These are phyloP conservation scores for Apodospora peruviana DNA, from an alignment of 495 filamentous ascomycete genomes.

Conservation along the genomic window DNA sequence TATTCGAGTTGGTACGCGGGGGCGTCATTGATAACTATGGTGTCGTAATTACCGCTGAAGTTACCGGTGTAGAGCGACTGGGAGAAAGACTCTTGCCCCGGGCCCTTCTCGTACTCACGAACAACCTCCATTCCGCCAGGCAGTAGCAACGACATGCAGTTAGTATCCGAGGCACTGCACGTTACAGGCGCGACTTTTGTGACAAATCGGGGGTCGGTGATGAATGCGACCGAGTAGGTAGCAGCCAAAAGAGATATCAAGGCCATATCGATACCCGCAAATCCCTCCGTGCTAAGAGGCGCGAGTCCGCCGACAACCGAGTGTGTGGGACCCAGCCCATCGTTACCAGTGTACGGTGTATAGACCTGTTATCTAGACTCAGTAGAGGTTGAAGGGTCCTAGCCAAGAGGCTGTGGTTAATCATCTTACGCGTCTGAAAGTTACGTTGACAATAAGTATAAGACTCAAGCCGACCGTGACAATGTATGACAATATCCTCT, in stretches of 20 bases:
- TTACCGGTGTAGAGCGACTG: slow-evolving; percentile 6
- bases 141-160: slow-evolving; percentile 6
- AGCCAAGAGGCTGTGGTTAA: too few relatives aligned
- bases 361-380: too few relatives aligned
- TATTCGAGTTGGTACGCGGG: slow-evolving; percentile 8
- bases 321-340: neutral
- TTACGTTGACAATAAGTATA: slow-evolving; percentile 5
- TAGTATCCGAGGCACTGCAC: slow-evolving; percentile 1
- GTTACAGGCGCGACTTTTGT: slow-evolving; percentile 3
- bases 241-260: slow-evolving; percentile 2
- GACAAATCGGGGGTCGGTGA: slow-evolving; percentile 9
- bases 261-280: neutral
- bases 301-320: slow-evolving; percentile 6
- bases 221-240: slow-evolving; percentile 6
- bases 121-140: slow-evolving; percentile 9
- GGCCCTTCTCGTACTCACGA: slow-evolving; percentile 1
- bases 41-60: slow-evolving; percentile 7
- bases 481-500: slow-evolving; percentile 5
- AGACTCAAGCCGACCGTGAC: slow-evolving; percentile 4
- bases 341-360: slow-evolving; percentile 4
- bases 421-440: slow-evolving; percentile 8
- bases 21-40: slow-evolving; percentile 6
- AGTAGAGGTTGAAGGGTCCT: too few relatives aligned
- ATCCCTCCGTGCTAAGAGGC: neutral
- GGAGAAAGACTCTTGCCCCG: neutral